phyloP scores from a whole-genome alignment of 2,329 filamentous ascomycete genomes.

The Penicillium sp. region DNA sequence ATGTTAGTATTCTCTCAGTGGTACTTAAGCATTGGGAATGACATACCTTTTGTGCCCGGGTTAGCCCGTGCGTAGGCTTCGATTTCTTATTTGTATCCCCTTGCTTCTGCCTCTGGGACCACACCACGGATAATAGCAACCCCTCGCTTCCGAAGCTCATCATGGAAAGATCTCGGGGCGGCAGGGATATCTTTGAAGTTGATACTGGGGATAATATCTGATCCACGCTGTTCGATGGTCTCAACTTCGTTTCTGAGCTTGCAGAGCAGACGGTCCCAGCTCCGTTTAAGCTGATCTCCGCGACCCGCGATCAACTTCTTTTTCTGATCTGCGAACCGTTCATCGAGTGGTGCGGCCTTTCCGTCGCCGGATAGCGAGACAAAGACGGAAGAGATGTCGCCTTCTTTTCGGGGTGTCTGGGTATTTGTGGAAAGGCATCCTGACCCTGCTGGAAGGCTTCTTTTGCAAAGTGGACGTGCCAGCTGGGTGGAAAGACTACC shows the following conservation, averaged over 20 bases:
- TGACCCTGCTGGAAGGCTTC: background rate
- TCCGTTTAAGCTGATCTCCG: conserved; percentile 8
- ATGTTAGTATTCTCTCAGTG: background rate
- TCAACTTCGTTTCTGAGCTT: conserved; percentile 10
- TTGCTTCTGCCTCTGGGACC: background rate
- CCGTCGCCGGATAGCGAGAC: conserved; percentile 9
- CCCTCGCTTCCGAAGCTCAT: conserved; percentile 2
- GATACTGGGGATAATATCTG: background rate
- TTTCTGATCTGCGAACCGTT: conserved; percentile 7
- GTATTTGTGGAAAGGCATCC: background rate
- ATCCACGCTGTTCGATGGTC: conserved; percentile 3
- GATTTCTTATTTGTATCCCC: background rate
- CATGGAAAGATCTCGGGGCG: conserved; percentile 6
- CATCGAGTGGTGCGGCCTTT: conserved; percentile 2
- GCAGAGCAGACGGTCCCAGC: conserved; percentile 6
- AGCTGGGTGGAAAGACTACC: background rate
- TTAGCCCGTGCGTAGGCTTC: conserved; percentile 6
- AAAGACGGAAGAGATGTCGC: conserved; percentile 18
- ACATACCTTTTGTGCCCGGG: background rate
- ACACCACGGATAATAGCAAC: conserved; percentile 12
- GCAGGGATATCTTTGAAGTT: background rate
- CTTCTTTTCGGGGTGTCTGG: conserved; percentile 1
- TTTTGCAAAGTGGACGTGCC: background rate
- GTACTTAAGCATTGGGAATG: background rate
- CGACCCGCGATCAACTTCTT: conserved; percentile 3